Base-by-base conservation (phyloP, 2,329 filamentous ascomycete species). In the Nemania sp. region DNA sequence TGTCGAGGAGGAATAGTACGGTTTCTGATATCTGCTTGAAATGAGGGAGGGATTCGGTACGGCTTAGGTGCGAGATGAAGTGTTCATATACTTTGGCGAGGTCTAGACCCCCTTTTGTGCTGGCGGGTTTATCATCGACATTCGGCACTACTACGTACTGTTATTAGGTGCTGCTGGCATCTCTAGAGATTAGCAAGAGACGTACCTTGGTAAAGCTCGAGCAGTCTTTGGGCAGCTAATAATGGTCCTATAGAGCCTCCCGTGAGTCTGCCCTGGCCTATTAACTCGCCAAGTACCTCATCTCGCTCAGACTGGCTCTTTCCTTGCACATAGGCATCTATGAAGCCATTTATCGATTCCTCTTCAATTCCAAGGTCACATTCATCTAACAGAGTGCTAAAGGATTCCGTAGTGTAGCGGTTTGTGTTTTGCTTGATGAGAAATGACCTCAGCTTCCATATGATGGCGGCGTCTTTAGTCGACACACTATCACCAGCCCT, bases 1-100 rank as follows among this genome's bases (percentile, higher is more conserved):
- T 83, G 69, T 87, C 86, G 26, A 89, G 80, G 8, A 89, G 79
- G 1, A 80, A 77, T 5, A 73, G n/a, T 53, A 78, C 65, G 5
- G 69, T 72, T 58, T 75, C 74, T 22, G 74, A 68, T 52, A 78
- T 66, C 4, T 72, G 64, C 57, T 71, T 73, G 56, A 79, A 78
- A 47, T 78, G 76, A 7, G 62, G 66, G 11, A 75, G 70, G 2
- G 77, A 74, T 13, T 56, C 63, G 5, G 73, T 70, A n/a, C 45
- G 68, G 59, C 64, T 68, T 27, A 78, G 67, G 41, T 73, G 61
- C 45, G 70, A 70, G 5, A 71, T 71, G 35, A 78, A 70, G 32
- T 71, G 69, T 35, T 69, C 70, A 32, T 78, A 69, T 8, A 77
- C 64, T 45, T 67, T 66, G 3, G 74, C 75, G 24, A 77, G 53